Evolutionary conservation across 495 filamentous ascomycete species (phyloP).

Genomic region (Penicillium crystallinum): DNA sequence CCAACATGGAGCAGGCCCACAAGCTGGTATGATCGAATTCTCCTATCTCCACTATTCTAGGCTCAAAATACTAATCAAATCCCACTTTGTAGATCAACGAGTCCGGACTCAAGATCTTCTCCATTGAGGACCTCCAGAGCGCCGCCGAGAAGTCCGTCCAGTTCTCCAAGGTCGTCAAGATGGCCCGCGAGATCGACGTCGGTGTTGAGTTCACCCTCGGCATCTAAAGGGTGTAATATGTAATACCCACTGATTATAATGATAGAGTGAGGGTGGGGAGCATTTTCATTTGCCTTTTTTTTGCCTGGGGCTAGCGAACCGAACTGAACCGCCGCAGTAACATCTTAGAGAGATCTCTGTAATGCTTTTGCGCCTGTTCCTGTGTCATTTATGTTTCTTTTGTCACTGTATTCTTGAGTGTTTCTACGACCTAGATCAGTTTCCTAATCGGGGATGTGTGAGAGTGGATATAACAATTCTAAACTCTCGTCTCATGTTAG

Average conservation of each 20-base stretch:
- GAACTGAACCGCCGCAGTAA: conserved; percentile 8
- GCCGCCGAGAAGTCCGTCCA: conserved; percentile 98
- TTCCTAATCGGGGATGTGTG: conserved; percentile 23
- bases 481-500: neutral
- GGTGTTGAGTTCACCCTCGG: conserved; percentile 96
- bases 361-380: conserved; percentile 20
- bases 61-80: conserved; percentile 1
- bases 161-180: conserved; percentile 98
- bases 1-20: conserved; percentile 95
- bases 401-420: conserved; percentile 36
- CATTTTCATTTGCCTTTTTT: conserved; percentile 16
- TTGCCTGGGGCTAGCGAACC: conserved; percentile 1
- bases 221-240: conserved; percentile 53
- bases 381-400: conserved; percentile 34
- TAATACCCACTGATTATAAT: neutral
- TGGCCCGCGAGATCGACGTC: conserved; percentile 97
- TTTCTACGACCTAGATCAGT: conserved; percentile 30
- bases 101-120: conserved; percentile 98
- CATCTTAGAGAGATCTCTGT: conserved; percentile 14
- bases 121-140: conserved; percentile 94
- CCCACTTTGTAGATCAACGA: conserved; percentile 68
- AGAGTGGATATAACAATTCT: conserved; percentile 1
- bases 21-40: conserved; percentile 55
- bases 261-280: conserved; percentile 9
- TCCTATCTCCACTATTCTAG: neutral